phyloP scores from a whole-genome alignment of 306 rosid species.

The Cajanus cajan region DNA sequence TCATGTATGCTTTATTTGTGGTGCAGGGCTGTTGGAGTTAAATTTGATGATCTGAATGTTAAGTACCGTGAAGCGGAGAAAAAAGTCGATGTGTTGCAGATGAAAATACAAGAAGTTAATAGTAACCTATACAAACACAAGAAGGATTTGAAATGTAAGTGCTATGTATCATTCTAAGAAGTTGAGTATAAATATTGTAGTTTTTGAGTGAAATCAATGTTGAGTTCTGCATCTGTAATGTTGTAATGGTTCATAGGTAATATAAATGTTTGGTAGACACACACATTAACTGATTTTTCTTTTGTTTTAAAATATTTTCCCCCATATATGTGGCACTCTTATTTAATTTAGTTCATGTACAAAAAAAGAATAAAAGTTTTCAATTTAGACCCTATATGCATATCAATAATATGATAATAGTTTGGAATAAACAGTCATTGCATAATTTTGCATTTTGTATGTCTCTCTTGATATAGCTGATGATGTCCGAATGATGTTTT shows the following conservation, averaged over 20 bases:
- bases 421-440: background rate
- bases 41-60: constrained; percentile 67
- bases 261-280: constrained; percentile 1
- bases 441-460: background rate
- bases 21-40: constrained; percentile 59
- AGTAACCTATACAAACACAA: constrained; percentile 59
- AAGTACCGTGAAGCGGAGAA: constrained; percentile 79
- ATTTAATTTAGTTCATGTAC: background rate
- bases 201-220: constrained; percentile 19
- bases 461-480: constrained; percentile 12
- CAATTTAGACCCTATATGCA: background rate
- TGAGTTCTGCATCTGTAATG: constrained; percentile 9
- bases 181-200: background rate
- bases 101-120: constrained; percentile 69
- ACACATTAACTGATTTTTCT: background rate
- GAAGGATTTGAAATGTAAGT: constrained; percentile 86
- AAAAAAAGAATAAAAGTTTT: background rate
- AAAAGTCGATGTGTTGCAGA: constrained; percentile 78
- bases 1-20: constrained; percentile 21
- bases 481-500: background rate
- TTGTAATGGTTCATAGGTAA: background rate
- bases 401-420: constrained; percentile 5
- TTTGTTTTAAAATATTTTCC: background rate
- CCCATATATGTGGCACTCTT: background rate
- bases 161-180: constrained; percentile 21